phyloP scores from a whole-genome alignment of 495 filamentous ascomycete species.

The Choiromyces venosus region DNA sequence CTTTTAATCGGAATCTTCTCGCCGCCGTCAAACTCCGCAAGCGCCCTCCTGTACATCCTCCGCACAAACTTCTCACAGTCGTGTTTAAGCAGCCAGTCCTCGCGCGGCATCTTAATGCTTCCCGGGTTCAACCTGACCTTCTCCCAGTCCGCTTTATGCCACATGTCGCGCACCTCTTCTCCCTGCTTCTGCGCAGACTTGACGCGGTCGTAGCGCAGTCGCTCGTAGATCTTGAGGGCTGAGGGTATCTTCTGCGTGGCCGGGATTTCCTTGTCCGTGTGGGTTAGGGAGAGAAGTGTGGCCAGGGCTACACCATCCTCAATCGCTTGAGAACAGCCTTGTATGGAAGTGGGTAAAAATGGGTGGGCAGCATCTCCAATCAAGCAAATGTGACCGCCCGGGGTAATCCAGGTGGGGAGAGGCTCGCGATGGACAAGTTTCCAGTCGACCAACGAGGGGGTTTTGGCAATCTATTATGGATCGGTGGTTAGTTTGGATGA shows the following conservation, averaged over 20 bases:
- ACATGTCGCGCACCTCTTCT: conserved; percentile 54
- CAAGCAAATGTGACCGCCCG: conserved; percentile 54
- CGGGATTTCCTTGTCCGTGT: conserved; percentile 25
- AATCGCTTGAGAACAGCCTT: conserved; percentile 66
- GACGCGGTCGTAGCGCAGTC: conserved; percentile 52
- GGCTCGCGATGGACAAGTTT: conserved; percentile 68
- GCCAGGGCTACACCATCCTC: conserved; percentile 67
- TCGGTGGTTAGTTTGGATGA: not conserved
- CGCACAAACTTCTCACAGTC: conserved; percentile 53
- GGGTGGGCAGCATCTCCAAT: conserved; percentile 70
- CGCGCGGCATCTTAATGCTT: conserved; percentile 52
- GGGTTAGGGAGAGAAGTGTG: conserved; percentile 51
- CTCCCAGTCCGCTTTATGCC: conserved; percentile 59
- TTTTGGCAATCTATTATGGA: conserved; percentile 56
- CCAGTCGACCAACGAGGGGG: conserved; percentile 57
- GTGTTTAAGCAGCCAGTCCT: conserved; percentile 57
- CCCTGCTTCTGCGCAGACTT: conserved; percentile 56
- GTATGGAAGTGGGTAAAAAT: conserved; percentile 65
- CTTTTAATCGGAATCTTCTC: conserved; percentile 24
- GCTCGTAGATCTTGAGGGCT: conserved; percentile 49
- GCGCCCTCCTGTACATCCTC: conserved; percentile 29
- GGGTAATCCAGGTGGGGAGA: conserved; percentile 59
- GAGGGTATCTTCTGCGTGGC: conserved; percentile 45
- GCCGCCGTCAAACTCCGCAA: conserved; percentile 32
- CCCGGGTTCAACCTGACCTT: conserved; percentile 56